Conservation (phyloP, 176 grass and related monocot species). For the Bromus sterilis region DNA sequence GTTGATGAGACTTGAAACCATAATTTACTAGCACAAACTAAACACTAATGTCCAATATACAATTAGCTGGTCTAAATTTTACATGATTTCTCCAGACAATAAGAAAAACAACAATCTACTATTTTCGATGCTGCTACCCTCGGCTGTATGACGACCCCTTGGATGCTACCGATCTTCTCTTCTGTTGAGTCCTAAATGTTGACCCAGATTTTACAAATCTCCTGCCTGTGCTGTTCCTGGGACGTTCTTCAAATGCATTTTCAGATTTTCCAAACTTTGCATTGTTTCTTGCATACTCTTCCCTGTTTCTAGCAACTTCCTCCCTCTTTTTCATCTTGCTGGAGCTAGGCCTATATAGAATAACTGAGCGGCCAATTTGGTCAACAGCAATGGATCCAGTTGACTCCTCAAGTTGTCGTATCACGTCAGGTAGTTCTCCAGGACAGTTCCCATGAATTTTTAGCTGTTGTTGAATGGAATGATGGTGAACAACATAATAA, state of each 20-base stretch:
- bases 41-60: neutral
- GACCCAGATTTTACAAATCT: slow-evolving; percentile 28
- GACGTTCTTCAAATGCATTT: slow-evolving; percentile 24
- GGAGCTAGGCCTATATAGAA: slow-evolving; percentile 86
- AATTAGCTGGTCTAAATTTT: slow-evolving; percentile 16
- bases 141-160: slow-evolving; percentile 18
- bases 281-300: slow-evolving; percentile 25
- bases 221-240: slow-evolving; percentile 13
- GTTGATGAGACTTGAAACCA: neutral
- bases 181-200: slow-evolving; percentile 34
- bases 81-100: slow-evolving; percentile 1
- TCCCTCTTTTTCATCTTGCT: slow-evolving; percentile 82
- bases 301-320: slow-evolving; percentile 28
- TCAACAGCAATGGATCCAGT: slow-evolving; percentile 72
- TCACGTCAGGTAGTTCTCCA: slow-evolving; percentile 53
- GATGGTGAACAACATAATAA: slow-evolving; percentile 12
- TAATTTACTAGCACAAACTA: neutral
- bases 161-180: slow-evolving; percentile 20
- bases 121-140: neutral
- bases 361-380: slow-evolving; percentile 76
- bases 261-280: slow-evolving; percentile 27
- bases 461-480: slow-evolving; percentile 44
- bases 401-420: slow-evolving; percentile 78
- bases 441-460: slow-evolving; percentile 87
- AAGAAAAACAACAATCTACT: neutral